Conservation (phyloP, 163 green algal genomes). For the Scenedesmus sp. region DNA sequence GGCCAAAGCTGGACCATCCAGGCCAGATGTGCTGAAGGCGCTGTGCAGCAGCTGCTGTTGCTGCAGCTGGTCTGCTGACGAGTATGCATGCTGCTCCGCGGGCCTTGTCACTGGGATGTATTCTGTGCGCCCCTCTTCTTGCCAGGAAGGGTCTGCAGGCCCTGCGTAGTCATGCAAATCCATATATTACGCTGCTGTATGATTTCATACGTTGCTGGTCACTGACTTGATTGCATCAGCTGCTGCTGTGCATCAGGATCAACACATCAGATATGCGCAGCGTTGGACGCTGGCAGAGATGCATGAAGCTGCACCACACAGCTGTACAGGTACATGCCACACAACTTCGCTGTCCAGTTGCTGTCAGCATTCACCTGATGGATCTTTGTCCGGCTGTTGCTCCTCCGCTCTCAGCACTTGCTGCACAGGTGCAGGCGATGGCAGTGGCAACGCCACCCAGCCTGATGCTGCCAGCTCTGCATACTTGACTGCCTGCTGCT, state of each 20-base stretch:
- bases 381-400: not conserved
- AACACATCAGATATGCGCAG: no score
- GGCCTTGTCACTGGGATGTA: not conserved
- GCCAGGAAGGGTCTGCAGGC: not conserved
- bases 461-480: slow-evolving; percentile 1
- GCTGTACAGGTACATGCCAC: no score
- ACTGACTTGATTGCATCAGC: no score
- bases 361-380: not conserved
- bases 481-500: not conserved
- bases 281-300: no score
- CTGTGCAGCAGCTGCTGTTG: not conserved
- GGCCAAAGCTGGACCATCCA: not conserved
- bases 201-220: no score
- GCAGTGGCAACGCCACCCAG: slow-evolving; percentile 2
- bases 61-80: not conserved
- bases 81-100: not conserved
- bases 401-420: not conserved
- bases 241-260: no score
- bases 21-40: not conserved
- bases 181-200: not conserved
- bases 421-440: slow-evolving; percentile 1
- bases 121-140: not conserved
- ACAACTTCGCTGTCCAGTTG: not conserved
- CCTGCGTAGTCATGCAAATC: not conserved
- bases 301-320: not conserved